Percentiles rank a stretch among this genome's conserved stretches.
phyloP scores from a whole-genome alignment of 2,329 filamentous ascomycete genomes.

The Paracoccidioides brasiliensis region DNA sequence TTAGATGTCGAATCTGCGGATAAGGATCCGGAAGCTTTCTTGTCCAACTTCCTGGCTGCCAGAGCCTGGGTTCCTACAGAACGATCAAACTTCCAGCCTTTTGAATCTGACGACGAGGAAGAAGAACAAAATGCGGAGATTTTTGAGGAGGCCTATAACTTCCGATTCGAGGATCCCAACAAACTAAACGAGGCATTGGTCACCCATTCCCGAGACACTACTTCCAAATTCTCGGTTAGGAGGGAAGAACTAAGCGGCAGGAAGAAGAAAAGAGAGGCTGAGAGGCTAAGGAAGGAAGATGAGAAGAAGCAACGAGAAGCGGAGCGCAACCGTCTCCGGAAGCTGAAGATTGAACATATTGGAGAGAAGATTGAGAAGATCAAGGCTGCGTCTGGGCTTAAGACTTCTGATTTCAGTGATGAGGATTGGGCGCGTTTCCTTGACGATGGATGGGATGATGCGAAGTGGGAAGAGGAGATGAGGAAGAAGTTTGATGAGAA shows the following conservation, averaged over 20 bases:
- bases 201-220: conserved; percentile 78
- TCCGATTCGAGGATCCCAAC: conserved; percentile 85
- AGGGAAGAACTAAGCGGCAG: conserved; percentile 67
- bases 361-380: conserved; percentile 78
- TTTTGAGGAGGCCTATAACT: conserved; percentile 87
- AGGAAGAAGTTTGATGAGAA: conserved; percentile 72
- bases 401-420: conserved; percentile 52
- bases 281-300: conserved; percentile 63
- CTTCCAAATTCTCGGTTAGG: conserved; percentile 68
- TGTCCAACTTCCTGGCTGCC: conserved; percentile 92
- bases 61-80: conserved; percentile 73
- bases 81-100: conserved; percentile 57
- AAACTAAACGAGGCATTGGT: conserved; percentile 78
- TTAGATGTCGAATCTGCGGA: conserved; percentile 63
- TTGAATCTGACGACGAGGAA: conserved; percentile 84
- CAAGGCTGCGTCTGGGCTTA: conserved; percentile 73
- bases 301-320: conserved; percentile 63
- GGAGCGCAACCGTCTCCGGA: conserved; percentile 71
- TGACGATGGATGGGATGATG: conserved; percentile 77
- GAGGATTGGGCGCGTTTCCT: conserved; percentile 77
- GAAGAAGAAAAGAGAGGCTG: conserved; percentile 64
- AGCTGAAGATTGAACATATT: conserved; percentile 81
- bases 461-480: conserved; percentile 87
- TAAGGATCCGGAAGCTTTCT: conserved; percentile 76
- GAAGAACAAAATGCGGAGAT: conserved; percentile 64